Evolutionary conservation across 441 rosid species (phyloP).

Genomic region (Gossypium trilobum): DNA sequence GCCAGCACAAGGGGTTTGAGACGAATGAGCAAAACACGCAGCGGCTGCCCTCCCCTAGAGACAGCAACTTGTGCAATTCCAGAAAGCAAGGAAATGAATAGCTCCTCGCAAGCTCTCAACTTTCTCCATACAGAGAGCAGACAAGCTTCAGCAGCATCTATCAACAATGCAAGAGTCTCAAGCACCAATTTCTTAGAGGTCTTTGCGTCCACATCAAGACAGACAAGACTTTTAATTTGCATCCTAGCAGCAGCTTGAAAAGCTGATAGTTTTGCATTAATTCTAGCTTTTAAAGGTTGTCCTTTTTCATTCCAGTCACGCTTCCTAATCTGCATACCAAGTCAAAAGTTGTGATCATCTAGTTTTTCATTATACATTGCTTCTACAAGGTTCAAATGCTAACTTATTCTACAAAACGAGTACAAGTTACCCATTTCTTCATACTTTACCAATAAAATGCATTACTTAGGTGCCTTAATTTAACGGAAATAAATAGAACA

Average conservation of each 20-base stretch:
- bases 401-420: background rate
- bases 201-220: slow-evolving; percentile 78
- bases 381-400: slow-evolving; percentile 5
- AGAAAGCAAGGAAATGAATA: slow-evolving; percentile 64
- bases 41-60: slow-evolving; percentile 79
- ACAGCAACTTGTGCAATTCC: slow-evolving; percentile 83
- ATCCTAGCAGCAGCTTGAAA: slow-evolving; percentile 78
- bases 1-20: slow-evolving; percentile 80
- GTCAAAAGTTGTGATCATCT: background rate
- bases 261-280: slow-evolving; percentile 69
- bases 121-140: slow-evolving; percentile 87
- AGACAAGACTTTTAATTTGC: slow-evolving; percentile 63
- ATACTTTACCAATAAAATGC: background rate
- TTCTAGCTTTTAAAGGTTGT: slow-evolving; percentile 63
- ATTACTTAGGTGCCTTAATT: slow-evolving; percentile 5
- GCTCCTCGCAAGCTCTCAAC: slow-evolving; percentile 80
- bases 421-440: background rate
- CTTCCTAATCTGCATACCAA: slow-evolving; percentile 66
- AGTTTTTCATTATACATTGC: background rate
- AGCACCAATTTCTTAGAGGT: slow-evolving; percentile 73
- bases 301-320: slow-evolving; percentile 94
- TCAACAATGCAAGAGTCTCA: slow-evolving; percentile 69
- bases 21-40: slow-evolving; percentile 83
- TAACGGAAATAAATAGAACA: slow-evolving; percentile 5
- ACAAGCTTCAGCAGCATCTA: slow-evolving; percentile 91